Evolutionary conservation across 148 eudicot genomes (phyloP), one percentile per base, ranked within the genome.

Genomic region (Camellia japonica): DNA sequence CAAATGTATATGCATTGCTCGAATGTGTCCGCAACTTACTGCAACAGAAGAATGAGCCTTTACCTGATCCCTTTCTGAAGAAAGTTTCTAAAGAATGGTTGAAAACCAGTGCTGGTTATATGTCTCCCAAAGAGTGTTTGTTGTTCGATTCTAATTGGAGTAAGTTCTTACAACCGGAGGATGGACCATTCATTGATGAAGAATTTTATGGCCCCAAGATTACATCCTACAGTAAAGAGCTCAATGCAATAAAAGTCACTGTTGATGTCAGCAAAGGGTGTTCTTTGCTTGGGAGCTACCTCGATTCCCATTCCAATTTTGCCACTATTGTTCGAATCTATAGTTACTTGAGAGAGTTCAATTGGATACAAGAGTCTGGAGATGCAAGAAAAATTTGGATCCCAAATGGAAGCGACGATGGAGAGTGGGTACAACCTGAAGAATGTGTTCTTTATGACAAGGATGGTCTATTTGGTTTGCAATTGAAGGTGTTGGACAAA

Each of bases 161-260:
- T 16, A 20, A 68, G 82, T 78, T 74, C 77, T 80, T 92, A 77
- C 74, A 61, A 16, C 59, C 47, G 47, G 55, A 80, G 43, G 97
- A 93, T 77, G 93, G 90, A 18, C 94, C 97, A 0, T 93, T 90
- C 71, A 82, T 93, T 60, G 97, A 91, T 76, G 90, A 86, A 80
- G 83, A 66, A 11, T 87, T 82, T 75, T 93, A 91, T 78, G 94
- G 93, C 38, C 46, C 79, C 43, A 46, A 15, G 4, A 80, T 91
- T 20, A 58, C 65, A 0, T 82, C 85, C 47, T 91, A 87, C 75
- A 64, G 71, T 66, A 64, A 19, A 23, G 97, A 89, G 86, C 91
- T 93, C 56, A 80, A 61, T 42, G 58, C 79, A 14, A 55, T 91
- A 19, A 93, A 91, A 43, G 94, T 93, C 44, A 85, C 44, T 19